These are phyloP conservation scores for Cicer judaicum DNA, from an alignment of 306 rosid species.

Conservation along the genomic window DNA sequence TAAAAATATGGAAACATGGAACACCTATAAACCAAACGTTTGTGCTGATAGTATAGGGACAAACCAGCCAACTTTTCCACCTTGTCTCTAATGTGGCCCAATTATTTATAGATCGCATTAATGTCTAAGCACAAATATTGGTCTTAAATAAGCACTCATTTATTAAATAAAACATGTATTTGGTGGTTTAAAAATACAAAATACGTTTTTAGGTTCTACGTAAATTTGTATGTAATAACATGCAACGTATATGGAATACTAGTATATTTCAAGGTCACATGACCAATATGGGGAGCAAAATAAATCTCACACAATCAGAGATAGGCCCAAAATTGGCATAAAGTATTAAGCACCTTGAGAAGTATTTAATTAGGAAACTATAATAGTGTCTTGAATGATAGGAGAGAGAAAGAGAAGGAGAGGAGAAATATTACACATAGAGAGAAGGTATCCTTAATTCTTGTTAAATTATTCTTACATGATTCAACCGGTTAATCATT, in stretches of 20 bases:
- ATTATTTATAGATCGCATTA: slow-evolving; percentile 18
- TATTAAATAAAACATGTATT: slow-evolving; percentile 20
- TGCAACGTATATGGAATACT: slow-evolving; percentile 52
- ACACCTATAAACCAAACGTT: slow-evolving; percentile 17
- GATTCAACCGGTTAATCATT: slow-evolving; percentile 21
- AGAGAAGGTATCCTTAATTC: slow-evolving; percentile 39
- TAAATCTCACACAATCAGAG: slow-evolving; percentile 62
- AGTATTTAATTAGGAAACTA: slow-evolving; percentile 57
- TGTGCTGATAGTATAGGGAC: not conserved
- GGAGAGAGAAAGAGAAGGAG: slow-evolving; percentile 52
- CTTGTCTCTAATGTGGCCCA: slow-evolving; percentile 21
- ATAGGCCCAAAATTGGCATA: slow-evolving; percentile 59
- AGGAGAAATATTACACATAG: slow-evolving; percentile 31
- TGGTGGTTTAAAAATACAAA: slow-evolving; percentile 15
- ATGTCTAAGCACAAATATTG: not conserved
- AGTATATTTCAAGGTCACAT: slow-evolving; percentile 32
- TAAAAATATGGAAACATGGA: slow-evolving; percentile 25
- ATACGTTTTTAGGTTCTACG: slow-evolving; percentile 41
- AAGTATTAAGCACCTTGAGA: slow-evolving; percentile 52
- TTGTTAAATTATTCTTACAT: slow-evolving; percentile 43
- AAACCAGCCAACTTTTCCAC: slow-evolving; percentile 16
- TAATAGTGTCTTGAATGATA: slow-evolving; percentile 65
- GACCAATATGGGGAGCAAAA: slow-evolving; percentile 66
- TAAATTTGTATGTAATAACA: slow-evolving; percentile 50
- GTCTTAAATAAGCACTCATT: slow-evolving; percentile 22